Evolutionary conservation across 2,329 filamentous ascomycete species (phyloP).

Genomic region (Falciphora oryzae): DNA sequence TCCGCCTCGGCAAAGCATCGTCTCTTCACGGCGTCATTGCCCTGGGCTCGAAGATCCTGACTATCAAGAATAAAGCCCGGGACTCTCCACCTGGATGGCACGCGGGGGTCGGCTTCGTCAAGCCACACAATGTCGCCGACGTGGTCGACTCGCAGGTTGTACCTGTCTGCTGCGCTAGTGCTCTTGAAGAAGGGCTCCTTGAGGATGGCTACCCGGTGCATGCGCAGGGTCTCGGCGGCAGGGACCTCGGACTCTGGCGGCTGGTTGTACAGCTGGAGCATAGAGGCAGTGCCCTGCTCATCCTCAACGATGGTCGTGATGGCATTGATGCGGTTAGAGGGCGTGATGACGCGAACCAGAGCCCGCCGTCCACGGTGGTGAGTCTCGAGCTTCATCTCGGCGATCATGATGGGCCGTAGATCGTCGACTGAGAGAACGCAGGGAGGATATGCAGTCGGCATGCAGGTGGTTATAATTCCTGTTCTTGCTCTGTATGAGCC

Average conservation of each 20-base stretch:
- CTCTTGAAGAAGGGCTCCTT: constrained; percentile 50
- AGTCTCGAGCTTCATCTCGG: constrained; percentile 1
- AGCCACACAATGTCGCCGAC: constrained; percentile 40
- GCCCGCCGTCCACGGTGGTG: neutral
- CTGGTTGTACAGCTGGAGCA: constrained; percentile 37
- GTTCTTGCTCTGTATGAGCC: no score
- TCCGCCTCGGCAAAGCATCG: constrained; percentile 25
- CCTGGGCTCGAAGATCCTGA: constrained; percentile 20
- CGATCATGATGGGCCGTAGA: neutral
- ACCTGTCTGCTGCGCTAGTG: constrained; percentile 27
- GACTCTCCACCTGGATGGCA: constrained; percentile 33
- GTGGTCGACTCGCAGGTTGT: constrained; percentile 46
- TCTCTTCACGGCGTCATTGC: constrained; percentile 27
- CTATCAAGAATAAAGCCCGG: constrained; percentile 13
- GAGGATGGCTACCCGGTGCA: constrained; percentile 33
- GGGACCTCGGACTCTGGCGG: constrained; percentile 29
- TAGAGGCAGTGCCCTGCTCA: constrained; percentile 26
- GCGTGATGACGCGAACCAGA: neutral
- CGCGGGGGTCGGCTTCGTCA: constrained; percentile 25
- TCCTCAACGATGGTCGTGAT: constrained; percentile 31
- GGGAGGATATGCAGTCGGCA: neutral
- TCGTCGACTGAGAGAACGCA: neutral
- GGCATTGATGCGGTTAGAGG: neutral
- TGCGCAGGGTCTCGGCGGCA: constrained; percentile 27
- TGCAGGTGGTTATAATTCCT: neutral